Evolutionary conservation across 345 rosid species (phyloP).

Genomic region (Microcos paniculata): DNA sequence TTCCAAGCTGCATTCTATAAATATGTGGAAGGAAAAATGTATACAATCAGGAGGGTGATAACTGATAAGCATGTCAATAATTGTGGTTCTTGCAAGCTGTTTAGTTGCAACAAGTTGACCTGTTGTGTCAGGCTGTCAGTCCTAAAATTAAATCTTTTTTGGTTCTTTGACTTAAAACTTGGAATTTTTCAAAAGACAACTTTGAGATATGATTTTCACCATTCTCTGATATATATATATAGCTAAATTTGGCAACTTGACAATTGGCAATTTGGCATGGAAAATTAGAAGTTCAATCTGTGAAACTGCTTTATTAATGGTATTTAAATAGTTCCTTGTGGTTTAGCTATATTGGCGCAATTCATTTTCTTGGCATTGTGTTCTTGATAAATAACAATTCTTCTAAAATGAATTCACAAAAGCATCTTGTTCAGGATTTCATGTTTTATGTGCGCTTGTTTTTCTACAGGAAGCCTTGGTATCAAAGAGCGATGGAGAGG

Average conservation of each 20-base stretch:
- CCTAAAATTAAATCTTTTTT: neutral
- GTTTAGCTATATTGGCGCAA: neutral
- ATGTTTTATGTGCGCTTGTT: conserved; percentile 27
- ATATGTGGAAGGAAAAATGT: too few relatives aligned
- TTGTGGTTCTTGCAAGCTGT: too few relatives aligned
- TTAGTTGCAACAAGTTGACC: neutral
- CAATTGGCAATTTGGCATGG: neutral
- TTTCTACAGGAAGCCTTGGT: conserved; percentile 83
- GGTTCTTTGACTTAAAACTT: neutral
- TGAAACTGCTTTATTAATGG: neutral
- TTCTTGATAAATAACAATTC: neutral
- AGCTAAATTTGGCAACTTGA: neutral
- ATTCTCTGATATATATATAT: neutral
- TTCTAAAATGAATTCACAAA: neutral
- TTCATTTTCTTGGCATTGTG: neutral
- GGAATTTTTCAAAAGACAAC: neutral
- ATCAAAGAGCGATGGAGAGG: conserved; percentile 83
- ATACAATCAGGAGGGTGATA: too few relatives aligned
- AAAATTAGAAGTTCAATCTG: neutral
- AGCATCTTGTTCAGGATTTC: neutral
- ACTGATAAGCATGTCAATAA: too few relatives aligned
- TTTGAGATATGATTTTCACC: neutral
- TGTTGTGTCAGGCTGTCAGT: neutral
- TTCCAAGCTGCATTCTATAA: too few relatives aligned
- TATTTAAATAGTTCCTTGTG: neutral